Conservation (phyloP, 257 asterid genomes). For the Solanum rostratum region DNA sequence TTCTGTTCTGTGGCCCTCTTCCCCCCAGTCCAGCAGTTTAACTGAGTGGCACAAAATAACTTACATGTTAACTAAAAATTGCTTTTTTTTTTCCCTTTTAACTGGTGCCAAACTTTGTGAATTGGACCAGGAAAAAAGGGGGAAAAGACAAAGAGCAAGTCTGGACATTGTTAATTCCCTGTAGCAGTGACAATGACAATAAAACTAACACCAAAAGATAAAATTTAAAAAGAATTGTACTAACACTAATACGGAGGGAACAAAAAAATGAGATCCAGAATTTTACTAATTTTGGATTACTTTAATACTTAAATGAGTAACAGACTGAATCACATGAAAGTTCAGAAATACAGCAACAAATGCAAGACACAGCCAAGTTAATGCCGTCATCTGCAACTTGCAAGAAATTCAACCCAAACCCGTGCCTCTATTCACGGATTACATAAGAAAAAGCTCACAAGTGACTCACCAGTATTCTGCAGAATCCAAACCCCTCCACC, state of each 20-base stretch:
- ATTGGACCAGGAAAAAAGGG: background rate
- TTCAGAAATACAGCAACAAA: conserved; percentile 18
- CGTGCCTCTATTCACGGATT: conserved; percentile 77
- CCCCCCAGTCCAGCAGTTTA: conserved; percentile 88
- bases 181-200: background rate
- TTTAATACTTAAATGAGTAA: conserved; percentile 12
- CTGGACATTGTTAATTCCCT: background rate
- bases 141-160: background rate
- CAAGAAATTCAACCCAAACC: conserved; percentile 27
- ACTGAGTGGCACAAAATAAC: conserved; percentile 33
- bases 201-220: background rate
- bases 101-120: background rate
- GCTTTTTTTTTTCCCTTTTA: background rate
- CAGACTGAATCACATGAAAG: conserved; percentile 65
- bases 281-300: conserved; percentile 11
- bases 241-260: background rate
- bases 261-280: conserved; percentile 25
- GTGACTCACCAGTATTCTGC: background rate
- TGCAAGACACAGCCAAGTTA: conserved; percentile 23
- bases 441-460: conserved; percentile 32
- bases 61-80: conserved; percentile 4
- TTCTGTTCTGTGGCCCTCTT: conserved; percentile 77
- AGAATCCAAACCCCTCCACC: background rate
- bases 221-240: background rate
- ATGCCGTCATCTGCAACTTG: conserved; percentile 36